A percentile compares a stretch with the other conserved stretches of the same genome.
Evolutionary conservation across 306 rosid genomes (phyloP).

Genomic region (Hylodesmum podocarpum): DNA sequence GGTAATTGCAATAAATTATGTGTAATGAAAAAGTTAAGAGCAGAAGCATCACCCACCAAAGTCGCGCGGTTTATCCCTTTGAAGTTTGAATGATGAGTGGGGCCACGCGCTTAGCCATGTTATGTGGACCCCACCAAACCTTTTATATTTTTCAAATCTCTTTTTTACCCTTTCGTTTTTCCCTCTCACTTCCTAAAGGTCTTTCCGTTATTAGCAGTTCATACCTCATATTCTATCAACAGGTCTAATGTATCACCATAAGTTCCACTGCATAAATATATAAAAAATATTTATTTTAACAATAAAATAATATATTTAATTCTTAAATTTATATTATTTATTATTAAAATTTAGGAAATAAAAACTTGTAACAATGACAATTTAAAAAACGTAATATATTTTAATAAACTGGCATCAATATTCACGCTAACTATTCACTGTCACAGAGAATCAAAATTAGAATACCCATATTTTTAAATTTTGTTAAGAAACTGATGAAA

Average conservation of each 20-base stretch:
- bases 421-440: neutral
- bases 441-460: neutral
- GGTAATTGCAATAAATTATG: neutral
- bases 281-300: too few relatives aligned
- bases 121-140: constrained; percentile 12
- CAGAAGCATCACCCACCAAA: neutral
- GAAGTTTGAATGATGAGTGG: constrained; percentile 30
- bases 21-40: neutral
- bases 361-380: too few relatives aligned
- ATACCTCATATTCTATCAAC: neutral
- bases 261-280: too few relatives aligned
- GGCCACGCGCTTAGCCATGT: constrained; percentile 55
- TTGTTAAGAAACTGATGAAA: too few relatives aligned
- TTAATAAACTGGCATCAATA: neutral
- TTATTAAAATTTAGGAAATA: too few relatives aligned
- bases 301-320: too few relatives aligned
- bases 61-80: constrained; percentile 24
- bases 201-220: neutral
- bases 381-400: too few relatives aligned
- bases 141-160: neutral
- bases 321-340: too few relatives aligned
- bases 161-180: neutral
- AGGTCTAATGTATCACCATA: too few relatives aligned
- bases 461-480: neutral
- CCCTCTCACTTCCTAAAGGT: neutral